Evolutionary conservation across 805 yeast genomes (phyloP).

Genomic region (Candida odintsovae): DNA sequence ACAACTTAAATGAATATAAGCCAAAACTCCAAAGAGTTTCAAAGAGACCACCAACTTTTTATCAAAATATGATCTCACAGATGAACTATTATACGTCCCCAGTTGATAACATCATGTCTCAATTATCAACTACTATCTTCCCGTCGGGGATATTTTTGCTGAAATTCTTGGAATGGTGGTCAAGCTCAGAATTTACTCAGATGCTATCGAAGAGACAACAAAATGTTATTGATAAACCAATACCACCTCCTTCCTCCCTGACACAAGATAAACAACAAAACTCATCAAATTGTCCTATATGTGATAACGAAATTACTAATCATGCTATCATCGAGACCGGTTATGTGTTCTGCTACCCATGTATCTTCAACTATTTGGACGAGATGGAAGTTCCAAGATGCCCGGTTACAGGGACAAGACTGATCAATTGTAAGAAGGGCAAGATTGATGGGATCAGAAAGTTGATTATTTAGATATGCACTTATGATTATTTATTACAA

Average conservation of each 20-base stretch:
- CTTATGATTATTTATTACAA: not conserved
- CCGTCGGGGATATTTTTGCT: conserved; percentile 78
- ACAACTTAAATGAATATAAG: conserved; percentile 17
- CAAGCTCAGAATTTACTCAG: conserved; percentile 63
- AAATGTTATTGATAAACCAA: conserved; percentile 38
- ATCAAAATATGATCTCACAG: conserved; percentile 13
- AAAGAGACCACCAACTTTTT: conserved; percentile 23
- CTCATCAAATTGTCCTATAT: conserved; percentile 62
- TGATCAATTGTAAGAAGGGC: conserved; percentile 73
- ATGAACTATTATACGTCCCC: conserved; percentile 13
- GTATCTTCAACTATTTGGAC: conserved; percentile 62
- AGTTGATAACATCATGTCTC: conserved; percentile 13
- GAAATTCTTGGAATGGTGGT: conserved; percentile 93
- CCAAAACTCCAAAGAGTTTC: conserved; percentile 1
- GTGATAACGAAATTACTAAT: conserved; percentile 56
- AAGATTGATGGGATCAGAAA: conserved; percentile 70
- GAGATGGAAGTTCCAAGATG: conserved; percentile 61
- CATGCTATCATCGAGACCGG: conserved; percentile 93
- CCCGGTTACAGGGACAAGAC: conserved; percentile 70
- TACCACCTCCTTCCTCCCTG: conserved; percentile 32
- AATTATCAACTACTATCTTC: conserved; percentile 39
- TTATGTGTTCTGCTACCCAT: conserved; percentile 80
- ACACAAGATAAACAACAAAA: conserved; percentile 11
- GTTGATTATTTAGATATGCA: conserved; percentile 46
- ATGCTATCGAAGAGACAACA: conserved; percentile 46